A percentile compares a stretch with the other conserved stretches of the same genome.
These are phyloP conservation scores for Pulveroboletus sp. DNA, from an alignment of 768 basidiomycete species.

Conservation along the genomic window DNA sequence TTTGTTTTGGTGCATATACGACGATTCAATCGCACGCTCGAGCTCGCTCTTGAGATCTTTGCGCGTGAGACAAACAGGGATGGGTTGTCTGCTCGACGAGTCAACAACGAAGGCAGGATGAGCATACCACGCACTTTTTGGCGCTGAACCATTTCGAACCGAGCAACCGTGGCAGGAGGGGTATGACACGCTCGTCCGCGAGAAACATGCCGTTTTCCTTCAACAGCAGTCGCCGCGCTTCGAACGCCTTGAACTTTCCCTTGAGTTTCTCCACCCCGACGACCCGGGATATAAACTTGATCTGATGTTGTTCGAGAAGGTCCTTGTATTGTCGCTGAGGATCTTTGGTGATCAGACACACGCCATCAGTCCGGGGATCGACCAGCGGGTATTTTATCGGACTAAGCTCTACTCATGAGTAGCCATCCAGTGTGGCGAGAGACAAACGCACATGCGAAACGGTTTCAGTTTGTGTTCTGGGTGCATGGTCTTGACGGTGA, in stretches of 20 bases:
- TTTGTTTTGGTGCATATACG: constrained; percentile 93
- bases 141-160: constrained; percentile 92
- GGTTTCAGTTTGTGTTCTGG: constrained; percentile 78
- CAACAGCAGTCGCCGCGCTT: constrained; percentile 77
- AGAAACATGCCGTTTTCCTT: constrained; percentile 92
- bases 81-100: constrained; percentile 69
- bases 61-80: constrained; percentile 85
- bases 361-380: constrained; percentile 74
- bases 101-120: background rate
- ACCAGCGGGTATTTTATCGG: constrained; percentile 78
- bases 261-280: constrained; percentile 90
- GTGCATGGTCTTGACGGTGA: constrained; percentile 82
- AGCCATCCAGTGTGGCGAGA: background rate
- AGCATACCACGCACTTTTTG: constrained; percentile 73
- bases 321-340: constrained; percentile 97
- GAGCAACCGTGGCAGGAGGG: constrained; percentile 81
- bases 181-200: constrained; percentile 87
- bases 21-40: constrained; percentile 88
- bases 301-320: constrained; percentile 68
- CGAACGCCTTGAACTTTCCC: constrained; percentile 87
- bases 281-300: constrained; percentile 90
- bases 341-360: constrained; percentile 94
- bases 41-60: constrained; percentile 92
- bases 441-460: constrained; percentile 66
- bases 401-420: constrained; percentile 28